A percentile compares a stretch with the other conserved stretches of the same genome.
Evolutionary conservation across 192 early-diverging fungal genomes (phyloP).

Genomic region (Kappamyces sp.): DNA sequence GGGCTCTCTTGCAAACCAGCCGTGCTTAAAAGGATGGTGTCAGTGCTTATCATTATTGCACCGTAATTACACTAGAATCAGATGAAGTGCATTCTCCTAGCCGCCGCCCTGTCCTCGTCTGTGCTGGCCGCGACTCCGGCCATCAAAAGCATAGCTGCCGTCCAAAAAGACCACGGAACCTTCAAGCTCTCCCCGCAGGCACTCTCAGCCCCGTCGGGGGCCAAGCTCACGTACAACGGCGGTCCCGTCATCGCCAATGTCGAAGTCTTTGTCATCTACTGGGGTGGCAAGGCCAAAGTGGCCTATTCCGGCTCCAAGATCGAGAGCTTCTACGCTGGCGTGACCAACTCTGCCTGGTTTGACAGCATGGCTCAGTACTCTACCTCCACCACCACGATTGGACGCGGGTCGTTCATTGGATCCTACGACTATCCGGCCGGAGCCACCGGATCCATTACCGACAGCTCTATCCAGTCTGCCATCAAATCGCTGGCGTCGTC

Average conservation of each 20-base stretch:
- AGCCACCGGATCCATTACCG: neutral
- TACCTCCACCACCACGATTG: constrained; percentile 16
- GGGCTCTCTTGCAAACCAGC: too few relatives aligned
- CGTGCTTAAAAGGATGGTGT: too few relatives aligned
- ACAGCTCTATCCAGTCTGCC: neutral
- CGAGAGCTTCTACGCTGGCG: constrained; percentile 16
- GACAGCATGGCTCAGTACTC: constrained; percentile 18
- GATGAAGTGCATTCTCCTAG: too few relatives aligned
- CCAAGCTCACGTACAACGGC: constrained; percentile 14
- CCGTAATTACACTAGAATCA: too few relatives aligned
- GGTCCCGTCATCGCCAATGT: constrained; percentile 24
- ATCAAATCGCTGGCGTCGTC: neutral
- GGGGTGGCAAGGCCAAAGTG: constrained; percentile 1
- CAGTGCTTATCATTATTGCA: too few relatives aligned
- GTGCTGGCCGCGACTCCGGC: too few relatives aligned
- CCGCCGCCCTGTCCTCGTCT: too few relatives aligned
- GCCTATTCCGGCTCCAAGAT: constrained; percentile 11
- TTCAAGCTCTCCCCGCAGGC: too few relatives aligned
- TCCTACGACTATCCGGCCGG: neutral
- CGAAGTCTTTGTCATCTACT: constrained; percentile 16
- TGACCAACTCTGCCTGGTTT: constrained; percentile 11
- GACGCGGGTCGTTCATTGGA: constrained; percentile 14
- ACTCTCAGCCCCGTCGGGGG: neutral
- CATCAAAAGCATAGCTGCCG: too few relatives aligned
- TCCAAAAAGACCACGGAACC: too few relatives aligned